A percentile compares a stretch with the other conserved stretches of the same genome.
Evolutionary conservation across 495 filamentous ascomycete genomes (phyloP).

Genomic region (Podospora australis): DNA sequence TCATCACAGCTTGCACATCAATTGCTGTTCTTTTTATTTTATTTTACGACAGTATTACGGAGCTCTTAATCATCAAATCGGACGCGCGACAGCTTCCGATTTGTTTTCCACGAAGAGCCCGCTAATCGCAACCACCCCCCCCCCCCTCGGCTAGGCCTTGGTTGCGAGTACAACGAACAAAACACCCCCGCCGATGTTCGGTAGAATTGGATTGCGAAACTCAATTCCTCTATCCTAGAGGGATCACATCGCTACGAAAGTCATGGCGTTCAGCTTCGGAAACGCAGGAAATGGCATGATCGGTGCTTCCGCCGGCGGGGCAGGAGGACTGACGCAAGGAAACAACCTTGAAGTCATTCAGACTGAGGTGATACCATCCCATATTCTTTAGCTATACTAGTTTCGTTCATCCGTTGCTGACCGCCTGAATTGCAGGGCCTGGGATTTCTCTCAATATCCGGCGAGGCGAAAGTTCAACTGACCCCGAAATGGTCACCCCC

Average conservation of each 20-base stretch:
- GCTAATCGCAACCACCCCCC: not conserved
- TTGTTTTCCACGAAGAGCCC: not conserved
- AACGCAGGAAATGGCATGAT: constrained; percentile 24
- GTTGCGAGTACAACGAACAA: no score
- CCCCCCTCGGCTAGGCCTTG: not conserved
- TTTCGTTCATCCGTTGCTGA: constrained; percentile 6
- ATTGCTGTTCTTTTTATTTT: no score
- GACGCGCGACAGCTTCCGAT: no score
- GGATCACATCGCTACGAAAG: constrained; percentile 23
- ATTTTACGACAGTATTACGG: no score
- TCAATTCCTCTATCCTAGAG: constrained; percentile 19
- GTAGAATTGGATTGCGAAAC: no score
- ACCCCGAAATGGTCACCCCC: constrained; percentile 72
- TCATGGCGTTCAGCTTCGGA: constrained; percentile 65
- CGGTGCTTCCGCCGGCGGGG: constrained; percentile 26
- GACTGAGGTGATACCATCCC: constrained; percentile 35
- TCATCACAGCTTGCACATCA: no score
- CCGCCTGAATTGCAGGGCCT: constrained; percentile 55
- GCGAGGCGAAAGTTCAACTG: constrained; percentile 77
- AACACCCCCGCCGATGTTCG: not conserved
- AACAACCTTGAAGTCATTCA: constrained; percentile 53
- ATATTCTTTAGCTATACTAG: not conserved
- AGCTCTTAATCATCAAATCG: no score
- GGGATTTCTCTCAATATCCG: constrained; percentile 71
- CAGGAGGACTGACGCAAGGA: constrained; percentile 40